Base-by-base conservation (phyloP, 306 rosid genomes). In the Betula pendula region DNA sequence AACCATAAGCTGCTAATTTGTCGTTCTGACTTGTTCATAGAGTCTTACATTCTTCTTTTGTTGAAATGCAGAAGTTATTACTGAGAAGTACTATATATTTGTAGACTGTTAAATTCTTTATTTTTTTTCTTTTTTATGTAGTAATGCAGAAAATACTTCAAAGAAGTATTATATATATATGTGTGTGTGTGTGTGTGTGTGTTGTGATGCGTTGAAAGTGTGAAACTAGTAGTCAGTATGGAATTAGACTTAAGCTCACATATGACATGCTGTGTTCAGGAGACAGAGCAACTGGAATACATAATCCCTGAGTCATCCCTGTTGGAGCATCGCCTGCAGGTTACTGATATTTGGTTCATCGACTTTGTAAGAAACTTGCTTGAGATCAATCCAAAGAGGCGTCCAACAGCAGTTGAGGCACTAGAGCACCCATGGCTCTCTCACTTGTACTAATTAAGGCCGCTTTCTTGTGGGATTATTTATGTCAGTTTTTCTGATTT, bases 391-490 rank as follows among this genome's bases (percentile, higher is more conserved):
- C 99, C 99, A 0, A 71, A 87, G 81, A 85, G 88, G 75, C 93
- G 99, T 49, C 96, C 91, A 15, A 87, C 90, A 0, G 97, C 98
- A 6, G 81, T 72, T 25, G 93, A 88, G 27, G 99, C 99, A 11
- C 87, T 96, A 5, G 87, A 80, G 76, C 99, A 96, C 77, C 99
- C 99, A 40, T 96, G 99, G 99, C 94, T 96, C 81, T 95, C 93
- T 72, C 72, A 84, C 78, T 82, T 72, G 4, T 92, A 90, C 29
- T 79, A 84, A n/a, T n/a, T n/a, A n/a, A n/a, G 71, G 75, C 85
- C 67, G 68, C 66, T 79, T 6, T 60, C 3, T 66, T 55, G 60
- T 79, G 77, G 62, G 73, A 65, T 48, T 76, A 56, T 74, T 66
- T 8, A 6, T 38, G 33, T 77, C 76, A 74, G 24, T 73, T 73